Base-by-base conservation (phyloP, 2,329 filamentous ascomycete species). In the Samsoniella hepiali region DNA sequence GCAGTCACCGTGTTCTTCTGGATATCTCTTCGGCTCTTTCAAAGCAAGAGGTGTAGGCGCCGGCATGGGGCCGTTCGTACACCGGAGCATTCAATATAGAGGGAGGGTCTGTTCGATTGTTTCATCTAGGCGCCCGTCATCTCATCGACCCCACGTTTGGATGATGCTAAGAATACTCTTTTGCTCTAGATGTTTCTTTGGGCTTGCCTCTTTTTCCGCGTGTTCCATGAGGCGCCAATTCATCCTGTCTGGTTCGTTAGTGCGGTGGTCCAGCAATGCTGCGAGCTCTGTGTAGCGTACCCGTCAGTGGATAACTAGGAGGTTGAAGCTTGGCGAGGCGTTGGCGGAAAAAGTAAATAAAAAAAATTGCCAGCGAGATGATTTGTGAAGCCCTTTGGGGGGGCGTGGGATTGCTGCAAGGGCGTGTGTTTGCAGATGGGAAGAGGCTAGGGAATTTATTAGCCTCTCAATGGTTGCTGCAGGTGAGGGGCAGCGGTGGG, bases 111-210 rank as follows among this genome's bases (percentile, higher is more conserved):
- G 50, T 36, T 62, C 40, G 50, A 31, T 54, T 55, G 58, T 62
- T 62, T 55, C 58, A 62, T 55, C 50, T 62, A 62, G 50, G 58
- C 58, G 58, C 58, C 58, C 58, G 58, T 47, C 40, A 51, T 47
- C 36, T 17, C 31, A 45, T 62, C 49, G 45, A 62, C 40, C 50
- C 58, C 49, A 61, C 58, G 58, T 54, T 54, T 47, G 29, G 47
- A n/a, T n/a, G 11, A 36, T 54, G 49, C 31, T 47, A 55, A 55
- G 47, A 54, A 62, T 47, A 55, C 29, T 47, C 11, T 27, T 27
- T 59, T 22, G 11, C 44, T 47, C 40, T 34, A n/a, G 13, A 31
- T 49, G 31, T 17, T 58, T 22, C 15, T 34, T 22, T 17, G 3
- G 42, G 56, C 31, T 17, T 5, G 9, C 7, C 32, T 17, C n/a